phyloP scores from a whole-genome alignment of 2,329 filamentous ascomycete species.

The Diplodia scrobiculata region DNA sequence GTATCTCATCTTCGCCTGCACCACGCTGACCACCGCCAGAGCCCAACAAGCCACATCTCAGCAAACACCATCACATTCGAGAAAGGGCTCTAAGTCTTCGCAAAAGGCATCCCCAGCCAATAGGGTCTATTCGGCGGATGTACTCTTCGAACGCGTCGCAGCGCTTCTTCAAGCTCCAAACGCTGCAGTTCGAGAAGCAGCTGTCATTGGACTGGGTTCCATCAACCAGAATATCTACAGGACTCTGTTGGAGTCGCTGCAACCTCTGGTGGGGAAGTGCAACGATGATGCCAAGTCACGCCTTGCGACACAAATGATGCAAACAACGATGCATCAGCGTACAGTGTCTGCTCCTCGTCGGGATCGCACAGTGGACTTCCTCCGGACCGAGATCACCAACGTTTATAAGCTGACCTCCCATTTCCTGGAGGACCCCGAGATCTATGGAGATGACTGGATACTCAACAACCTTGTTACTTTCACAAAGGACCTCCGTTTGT shows the following conservation, averaged over 20 bases:
- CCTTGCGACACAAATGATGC: conserved; percentile 48
- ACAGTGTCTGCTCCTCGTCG: conserved; percentile 79
- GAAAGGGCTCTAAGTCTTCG: conserved; percentile 75
- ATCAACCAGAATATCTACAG: conserved; percentile 95
- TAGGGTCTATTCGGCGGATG: conserved; percentile 83
- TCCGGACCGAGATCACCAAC: conserved; percentile 93
- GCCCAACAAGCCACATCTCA: conserved; percentile 60
- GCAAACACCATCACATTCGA: conserved; percentile 69
- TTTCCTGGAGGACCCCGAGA: conserved; percentile 75
- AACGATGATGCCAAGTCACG: conserved; percentile 85
- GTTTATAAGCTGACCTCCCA: conserved; percentile 93
- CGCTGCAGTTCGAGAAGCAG: conserved; percentile 80
- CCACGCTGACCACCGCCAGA: conserved; percentile 83
- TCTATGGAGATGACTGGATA: conserved; percentile 87
- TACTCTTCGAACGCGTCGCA: conserved; percentile 88
- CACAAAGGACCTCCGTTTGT: conserved; percentile 87
- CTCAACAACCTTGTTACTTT: conserved; percentile 85
- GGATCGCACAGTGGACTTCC: conserved; percentile 79
- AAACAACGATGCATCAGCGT: conserved; percentile 67
- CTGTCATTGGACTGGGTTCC: conserved; percentile 87
- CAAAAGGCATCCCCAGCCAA: conserved; percentile 61
- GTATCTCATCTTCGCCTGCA: conserved; percentile 95
- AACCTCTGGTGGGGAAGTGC: conserved; percentile 80
- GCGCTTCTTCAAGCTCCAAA: conserved; percentile 81
- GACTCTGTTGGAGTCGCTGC: conserved; percentile 83